These are phyloP conservation scores for Cyberlindnera euphorbiae DNA, from an alignment of 805 yeast genomes.

Conservation along the genomic window DNA sequence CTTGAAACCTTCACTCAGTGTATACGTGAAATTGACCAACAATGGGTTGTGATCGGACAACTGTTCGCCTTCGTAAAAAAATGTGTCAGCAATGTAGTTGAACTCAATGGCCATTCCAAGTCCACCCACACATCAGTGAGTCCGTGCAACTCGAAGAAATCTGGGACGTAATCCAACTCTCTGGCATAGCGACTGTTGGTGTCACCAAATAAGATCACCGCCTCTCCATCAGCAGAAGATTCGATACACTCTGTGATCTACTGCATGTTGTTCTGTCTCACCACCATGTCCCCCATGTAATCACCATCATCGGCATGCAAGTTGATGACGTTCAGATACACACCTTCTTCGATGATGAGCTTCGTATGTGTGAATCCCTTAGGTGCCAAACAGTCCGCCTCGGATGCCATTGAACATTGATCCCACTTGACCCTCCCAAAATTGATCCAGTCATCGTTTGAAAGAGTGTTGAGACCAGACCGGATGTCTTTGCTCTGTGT, in stretches of 20 bases:
- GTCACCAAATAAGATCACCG: conserved; percentile 10
- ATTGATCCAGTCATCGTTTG: conserved; percentile 9
- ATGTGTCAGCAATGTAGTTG: conserved; percentile 5
- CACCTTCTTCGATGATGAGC: conserved; percentile 5
- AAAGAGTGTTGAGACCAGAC: conserved; percentile 9
- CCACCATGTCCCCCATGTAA: conserved; percentile 7
- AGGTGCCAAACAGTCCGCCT: conserved; percentile 10
- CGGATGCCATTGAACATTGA: conserved; percentile 9
- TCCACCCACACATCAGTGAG: conserved; percentile 8
- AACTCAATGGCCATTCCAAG: conserved; percentile 4
- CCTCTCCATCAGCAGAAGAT: conserved; percentile 5
- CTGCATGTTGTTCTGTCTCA: conserved; percentile 6
- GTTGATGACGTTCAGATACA: conserved; percentile 8
- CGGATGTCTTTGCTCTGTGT: conserved; percentile 10
- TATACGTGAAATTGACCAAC: conserved; percentile 9
- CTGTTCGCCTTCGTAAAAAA: conserved; percentile 5
- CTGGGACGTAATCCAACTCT: conserved; percentile 4
- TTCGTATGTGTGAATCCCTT: conserved; percentile 11
- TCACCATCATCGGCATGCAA: conserved; percentile 12
- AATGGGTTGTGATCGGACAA: conserved; percentile 11
- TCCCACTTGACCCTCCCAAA: conserved; percentile 9
- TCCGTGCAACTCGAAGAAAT: conserved; percentile 2
- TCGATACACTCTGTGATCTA: conserved; percentile 11
- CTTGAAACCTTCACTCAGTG: conserved; percentile 2
- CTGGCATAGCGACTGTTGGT: conserved; percentile 11